Evolutionary conservation across 805 yeast genomes (phyloP).

Genomic region (Pichia eremophila): DNA sequence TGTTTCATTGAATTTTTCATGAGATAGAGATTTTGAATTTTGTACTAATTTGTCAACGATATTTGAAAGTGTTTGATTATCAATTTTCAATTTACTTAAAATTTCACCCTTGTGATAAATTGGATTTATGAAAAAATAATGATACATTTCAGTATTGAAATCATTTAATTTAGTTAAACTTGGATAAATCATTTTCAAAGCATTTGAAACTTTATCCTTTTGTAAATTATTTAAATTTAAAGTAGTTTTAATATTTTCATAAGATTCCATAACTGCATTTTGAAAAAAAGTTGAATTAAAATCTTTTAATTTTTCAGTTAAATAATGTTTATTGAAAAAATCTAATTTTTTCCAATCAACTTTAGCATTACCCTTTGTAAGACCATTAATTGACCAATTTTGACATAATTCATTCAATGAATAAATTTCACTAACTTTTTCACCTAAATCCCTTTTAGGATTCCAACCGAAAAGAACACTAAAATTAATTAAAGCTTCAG

Average conservation of each 20-base stretch:
- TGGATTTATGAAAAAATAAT: slow-evolving; percentile 38
- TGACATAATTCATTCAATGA: slow-evolving; percentile 40
- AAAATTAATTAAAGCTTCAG: slow-evolving; percentile 83
- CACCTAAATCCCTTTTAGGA: slow-evolving; percentile 51
- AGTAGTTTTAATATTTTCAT: background rate
- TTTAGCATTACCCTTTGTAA: slow-evolving; percentile 91
- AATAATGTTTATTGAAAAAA: slow-evolving; percentile 68
- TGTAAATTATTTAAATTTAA: slow-evolving; percentile 12
- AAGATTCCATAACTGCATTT: slow-evolving; percentile 27
- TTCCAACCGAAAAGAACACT: slow-evolving; percentile 94
- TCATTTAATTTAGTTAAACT: slow-evolving; percentile 48
- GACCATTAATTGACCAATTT: slow-evolving; percentile 53
- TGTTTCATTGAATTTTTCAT: slow-evolving; percentile 8
- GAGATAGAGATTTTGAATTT: slow-evolving; percentile 6
- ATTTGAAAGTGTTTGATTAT: slow-evolving; percentile 2
- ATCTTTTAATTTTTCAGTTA: slow-evolving; percentile 33
- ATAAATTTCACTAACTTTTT: slow-evolving; percentile 43
- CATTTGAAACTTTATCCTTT: slow-evolving; percentile 27
- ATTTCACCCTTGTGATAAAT: slow-evolving; percentile 20
- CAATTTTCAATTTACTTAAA: slow-evolving; percentile 11
- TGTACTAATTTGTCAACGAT: slow-evolving; percentile 7
- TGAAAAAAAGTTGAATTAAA: slow-evolving; percentile 27
- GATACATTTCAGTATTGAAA: slow-evolving; percentile 32
- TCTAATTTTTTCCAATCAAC: slow-evolving; percentile 70
- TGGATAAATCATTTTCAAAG: slow-evolving; percentile 37